Conservation (phyloP, 2,329 filamentous ascomycete species). For the Salinomyces thailandicus region DNA sequence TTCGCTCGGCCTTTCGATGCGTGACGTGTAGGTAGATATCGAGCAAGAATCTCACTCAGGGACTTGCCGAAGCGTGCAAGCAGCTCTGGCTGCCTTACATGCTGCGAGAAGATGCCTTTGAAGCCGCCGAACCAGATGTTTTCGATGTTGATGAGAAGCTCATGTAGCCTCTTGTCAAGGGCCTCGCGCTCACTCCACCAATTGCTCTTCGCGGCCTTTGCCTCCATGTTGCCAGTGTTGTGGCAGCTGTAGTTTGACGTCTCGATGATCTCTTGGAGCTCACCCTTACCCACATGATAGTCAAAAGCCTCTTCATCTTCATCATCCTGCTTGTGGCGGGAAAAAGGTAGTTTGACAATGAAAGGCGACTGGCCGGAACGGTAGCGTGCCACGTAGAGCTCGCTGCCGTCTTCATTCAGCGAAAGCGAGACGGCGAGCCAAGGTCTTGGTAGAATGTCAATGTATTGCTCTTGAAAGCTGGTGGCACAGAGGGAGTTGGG, state of each 20-base stretch:
- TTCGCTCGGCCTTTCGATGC: constrained; percentile 43
- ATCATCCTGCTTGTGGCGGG: constrained; percentile 70
- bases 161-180: constrained; percentile 65
- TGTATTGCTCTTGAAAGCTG: constrained; percentile 65
- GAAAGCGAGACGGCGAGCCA: constrained; percentile 86
- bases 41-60: constrained; percentile 70
- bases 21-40: constrained; percentile 73
- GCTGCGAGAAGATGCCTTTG: constrained; percentile 80
- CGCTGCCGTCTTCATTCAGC: constrained; percentile 68
- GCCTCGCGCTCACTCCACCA: constrained; percentile 86
- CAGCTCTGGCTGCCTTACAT: constrained; percentile 50
- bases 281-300: constrained; percentile 67
- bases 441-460: constrained; percentile 69
- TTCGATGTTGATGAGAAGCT: constrained; percentile 76
- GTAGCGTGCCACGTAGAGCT: constrained; percentile 82
- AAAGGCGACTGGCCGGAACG: constrained; percentile 68
- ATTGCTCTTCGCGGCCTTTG: constrained; percentile 62
- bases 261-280: constrained; percentile 73
- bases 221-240: constrained; percentile 56
- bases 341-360: constrained; percentile 73
- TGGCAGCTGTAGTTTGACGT: constrained; percentile 78
- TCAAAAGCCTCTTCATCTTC: constrained; percentile 69
- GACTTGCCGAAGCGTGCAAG: constrained; percentile 65
- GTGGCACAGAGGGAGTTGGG: constrained; percentile 26
- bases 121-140: constrained; percentile 93